phyloP scores from a whole-genome alignment of 345 rosid genomes.

The Camelina sativa region DNA sequence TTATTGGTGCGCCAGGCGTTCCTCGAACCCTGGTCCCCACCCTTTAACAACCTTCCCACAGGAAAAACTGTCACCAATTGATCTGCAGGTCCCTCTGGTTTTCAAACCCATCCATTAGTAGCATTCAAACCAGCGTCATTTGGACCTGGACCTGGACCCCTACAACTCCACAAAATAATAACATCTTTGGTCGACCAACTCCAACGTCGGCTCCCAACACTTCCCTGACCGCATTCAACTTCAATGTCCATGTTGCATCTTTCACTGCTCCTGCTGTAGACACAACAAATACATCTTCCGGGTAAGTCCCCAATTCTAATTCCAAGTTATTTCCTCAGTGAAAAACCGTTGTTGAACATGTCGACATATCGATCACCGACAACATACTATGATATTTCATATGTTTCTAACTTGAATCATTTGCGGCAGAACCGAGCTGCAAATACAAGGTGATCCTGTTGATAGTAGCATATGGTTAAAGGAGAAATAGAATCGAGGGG shows the following conservation, averaged over 20 bases:
- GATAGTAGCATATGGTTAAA: conserved; percentile 74
- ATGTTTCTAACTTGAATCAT: conserved; percentile 28
- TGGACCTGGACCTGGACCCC: conserved; percentile 42
- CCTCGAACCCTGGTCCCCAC: too few species aligned
- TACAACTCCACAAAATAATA: conserved; percentile 38
- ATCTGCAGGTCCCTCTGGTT: conserved; percentile 43
- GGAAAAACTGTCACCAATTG: too few species aligned
- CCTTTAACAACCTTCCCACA: too few species aligned
- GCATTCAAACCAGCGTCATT: conserved; percentile 41
- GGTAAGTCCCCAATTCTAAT: conserved; percentile 28
- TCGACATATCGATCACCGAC: neutral
- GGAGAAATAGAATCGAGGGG: conserved; percentile 81
- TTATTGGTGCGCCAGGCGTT: too few species aligned
- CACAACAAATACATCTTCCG: conserved; percentile 38
- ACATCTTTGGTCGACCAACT: conserved; percentile 29
- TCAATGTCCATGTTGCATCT: conserved; percentile 31
- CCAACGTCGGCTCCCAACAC: conserved; percentile 29
- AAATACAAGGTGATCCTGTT: conserved; percentile 45
- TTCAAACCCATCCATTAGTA: conserved; percentile 33
- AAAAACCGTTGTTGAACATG: neutral
- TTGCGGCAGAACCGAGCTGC: conserved; percentile 51
- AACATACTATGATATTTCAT: conserved; percentile 20
- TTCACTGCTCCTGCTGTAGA: conserved; percentile 29
- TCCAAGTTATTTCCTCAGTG: conserved; percentile 2
- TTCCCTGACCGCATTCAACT: conserved; percentile 36